Conservation (phyloP, 2,329 filamentous ascomycete genomes). For the Chaetothyriales sp. region DNA sequence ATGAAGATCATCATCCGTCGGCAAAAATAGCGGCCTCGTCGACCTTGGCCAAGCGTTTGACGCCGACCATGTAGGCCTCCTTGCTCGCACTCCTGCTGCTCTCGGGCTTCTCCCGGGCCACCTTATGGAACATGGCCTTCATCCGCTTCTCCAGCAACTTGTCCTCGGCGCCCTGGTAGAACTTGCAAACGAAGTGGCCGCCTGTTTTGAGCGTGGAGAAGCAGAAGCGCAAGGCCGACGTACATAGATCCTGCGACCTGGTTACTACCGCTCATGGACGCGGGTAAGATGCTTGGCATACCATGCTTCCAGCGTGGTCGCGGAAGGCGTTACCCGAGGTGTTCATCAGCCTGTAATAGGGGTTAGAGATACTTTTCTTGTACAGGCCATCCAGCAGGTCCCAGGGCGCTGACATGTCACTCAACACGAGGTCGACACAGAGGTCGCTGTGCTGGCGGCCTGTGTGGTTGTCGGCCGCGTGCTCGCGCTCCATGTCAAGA, state of each 20-base stretch:
- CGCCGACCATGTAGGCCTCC: constrained; percentile 73
- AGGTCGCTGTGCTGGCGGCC: constrained; percentile 30
- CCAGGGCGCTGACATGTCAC: constrained; percentile 99
- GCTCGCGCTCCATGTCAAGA: constrained; percentile 49
- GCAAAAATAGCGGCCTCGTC: constrained; percentile 34
- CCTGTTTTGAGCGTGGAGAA: constrained; percentile 69
- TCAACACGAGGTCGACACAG: constrained; percentile 81
- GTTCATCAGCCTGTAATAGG: constrained; percentile 98
- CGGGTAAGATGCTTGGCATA: constrained; percentile 31
- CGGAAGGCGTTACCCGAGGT: constrained; percentile 76
- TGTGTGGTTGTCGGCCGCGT: constrained; percentile 16
- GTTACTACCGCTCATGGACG: neutral
- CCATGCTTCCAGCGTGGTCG: constrained; percentile 92
- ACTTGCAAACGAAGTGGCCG: constrained; percentile 93
- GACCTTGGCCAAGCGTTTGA: constrained; percentile 49
- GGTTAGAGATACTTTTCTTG: constrained; percentile 86
- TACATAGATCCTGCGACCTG: constrained; percentile 63
- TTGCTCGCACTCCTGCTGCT: constrained; percentile 74
- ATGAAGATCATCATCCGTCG: constrained; percentile 4
- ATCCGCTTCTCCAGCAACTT: constrained; percentile 62
- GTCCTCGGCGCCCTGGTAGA: constrained; percentile 84
- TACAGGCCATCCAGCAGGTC: constrained; percentile 62
- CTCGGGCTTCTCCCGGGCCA: constrained; percentile 80
- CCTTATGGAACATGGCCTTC: constrained; percentile 62
- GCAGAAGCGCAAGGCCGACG: constrained; percentile 70